Conservation (phyloP, 768 basidiomycete species). For the Leccinum disarticulatum region DNA sequence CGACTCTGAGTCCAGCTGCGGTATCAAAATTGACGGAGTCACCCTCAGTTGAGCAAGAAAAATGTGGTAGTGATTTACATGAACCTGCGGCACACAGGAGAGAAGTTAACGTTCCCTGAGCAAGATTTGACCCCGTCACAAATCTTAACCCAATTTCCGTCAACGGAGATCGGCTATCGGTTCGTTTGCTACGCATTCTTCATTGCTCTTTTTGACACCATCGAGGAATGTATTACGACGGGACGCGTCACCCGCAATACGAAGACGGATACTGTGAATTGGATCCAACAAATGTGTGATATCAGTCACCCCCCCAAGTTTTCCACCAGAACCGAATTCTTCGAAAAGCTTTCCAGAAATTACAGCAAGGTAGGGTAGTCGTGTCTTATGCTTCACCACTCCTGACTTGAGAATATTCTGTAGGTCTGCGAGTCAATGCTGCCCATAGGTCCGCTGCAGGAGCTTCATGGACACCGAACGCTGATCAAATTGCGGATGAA, state of each 20-base stretch:
- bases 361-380: slow-evolving; percentile 7
- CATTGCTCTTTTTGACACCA: slow-evolving; percentile 10
- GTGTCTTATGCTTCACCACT: rapidly evolving
- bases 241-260: not conserved
- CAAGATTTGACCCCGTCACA: slow-evolving; percentile 15
- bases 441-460: not conserved
- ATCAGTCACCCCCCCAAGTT: not conserved
- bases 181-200: slow-evolving; percentile 13
- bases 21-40: not conserved
- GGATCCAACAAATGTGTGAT: slow-evolving; percentile 8
- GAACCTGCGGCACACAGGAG: slow-evolving; percentile 5
- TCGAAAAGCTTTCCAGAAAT: not conserved
- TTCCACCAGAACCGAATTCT: not conserved
- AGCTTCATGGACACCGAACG: not conserved
- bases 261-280: not conserved
- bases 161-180: not conserved
- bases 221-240: not conserved
- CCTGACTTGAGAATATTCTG: not conserved
- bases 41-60: slow-evolving; percentile 9
- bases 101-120: slow-evolving; percentile 10
- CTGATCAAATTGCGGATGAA: not conserved
- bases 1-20: not conserved
- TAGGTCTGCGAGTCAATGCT: not conserved
- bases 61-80: slow-evolving; percentile 20
- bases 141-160: slow-evolving; percentile 9